A percentile compares a stretch with the other conserved stretches of the same genome.
Evolutionary conservation across 257 asterid genomes (phyloP).

Genomic region (Mentha longifolia): DNA sequence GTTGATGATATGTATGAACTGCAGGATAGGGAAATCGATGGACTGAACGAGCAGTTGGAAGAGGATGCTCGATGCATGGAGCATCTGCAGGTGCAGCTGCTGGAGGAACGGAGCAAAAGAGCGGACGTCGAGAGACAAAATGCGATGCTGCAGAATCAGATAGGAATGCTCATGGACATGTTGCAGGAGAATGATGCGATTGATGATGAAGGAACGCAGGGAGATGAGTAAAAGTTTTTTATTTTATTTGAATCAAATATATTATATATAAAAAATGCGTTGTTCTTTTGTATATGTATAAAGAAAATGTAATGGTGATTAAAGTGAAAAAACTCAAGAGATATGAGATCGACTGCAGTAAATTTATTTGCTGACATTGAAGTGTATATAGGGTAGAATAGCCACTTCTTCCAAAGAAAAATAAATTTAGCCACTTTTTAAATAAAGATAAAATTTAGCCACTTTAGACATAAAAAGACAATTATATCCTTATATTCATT

Average conservation of each 20-base stretch:
- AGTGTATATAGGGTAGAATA: too few species aligned
- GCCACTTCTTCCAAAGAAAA: too few species aligned
- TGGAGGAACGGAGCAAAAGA: constrained; percentile 92
- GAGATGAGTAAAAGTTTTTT: constrained; percentile 40
- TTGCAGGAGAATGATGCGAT: constrained; percentile 70
- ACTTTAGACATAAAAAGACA: too few species aligned
- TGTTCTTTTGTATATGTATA: constrained; percentile 42
- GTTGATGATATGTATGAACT: background rate
- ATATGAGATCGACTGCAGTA: background rate
- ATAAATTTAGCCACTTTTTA: too few species aligned
- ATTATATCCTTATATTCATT: too few species aligned
- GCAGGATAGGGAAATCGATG: constrained; percentile 95
- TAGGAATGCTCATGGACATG: constrained; percentile 93
- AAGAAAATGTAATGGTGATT: background rate
- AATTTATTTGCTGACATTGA: background rate
- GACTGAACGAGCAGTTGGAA: constrained; percentile 89
- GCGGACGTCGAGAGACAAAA: constrained; percentile 85
- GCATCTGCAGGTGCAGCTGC: constrained; percentile 89
- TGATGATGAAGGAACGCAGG: constrained; percentile 54
- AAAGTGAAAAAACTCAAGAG: constrained; percentile 9
- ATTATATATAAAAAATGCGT: constrained; percentile 16
- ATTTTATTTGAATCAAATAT: background rate
- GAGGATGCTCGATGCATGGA: constrained; percentile 85
- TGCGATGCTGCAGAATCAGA: constrained; percentile 73
- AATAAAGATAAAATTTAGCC: too few species aligned